phyloP scores from a whole-genome alignment of 2,329 filamentous ascomycete species.

The Fonsecaea multimorphosa region DNA sequence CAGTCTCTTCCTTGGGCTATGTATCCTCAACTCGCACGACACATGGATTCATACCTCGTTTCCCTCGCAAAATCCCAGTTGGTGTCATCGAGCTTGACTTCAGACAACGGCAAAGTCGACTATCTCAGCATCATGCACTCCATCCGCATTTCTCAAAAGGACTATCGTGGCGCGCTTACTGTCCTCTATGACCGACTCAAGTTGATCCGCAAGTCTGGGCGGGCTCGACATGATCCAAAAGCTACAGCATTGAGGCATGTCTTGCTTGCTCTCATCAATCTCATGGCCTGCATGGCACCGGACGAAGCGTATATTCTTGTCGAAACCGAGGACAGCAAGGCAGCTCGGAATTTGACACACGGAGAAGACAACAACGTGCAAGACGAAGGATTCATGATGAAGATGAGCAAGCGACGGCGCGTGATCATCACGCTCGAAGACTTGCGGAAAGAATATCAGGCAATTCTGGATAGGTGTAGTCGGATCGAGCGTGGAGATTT shows the following conservation, averaged over 20 bases:
- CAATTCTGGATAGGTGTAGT: slow-evolving; percentile 84
- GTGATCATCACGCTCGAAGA: slow-evolving; percentile 85
- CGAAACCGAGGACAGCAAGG: slow-evolving; percentile 21
- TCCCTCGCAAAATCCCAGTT: slow-evolving; percentile 72
- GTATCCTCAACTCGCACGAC: slow-evolving; percentile 70
- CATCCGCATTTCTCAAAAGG: slow-evolving; percentile 81
- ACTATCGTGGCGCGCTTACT: slow-evolving; percentile 79
- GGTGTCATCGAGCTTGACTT: slow-evolving; percentile 56
- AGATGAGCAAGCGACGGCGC: slow-evolving; percentile 52
- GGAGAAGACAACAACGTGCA: slow-evolving; percentile 23
- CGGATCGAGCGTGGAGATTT: slow-evolving; percentile 90
- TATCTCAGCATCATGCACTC: slow-evolving; percentile 91
- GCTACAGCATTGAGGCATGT: slow-evolving; percentile 67
- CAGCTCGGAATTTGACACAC: neutral
- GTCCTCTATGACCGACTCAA: slow-evolving; percentile 45
- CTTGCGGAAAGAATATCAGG: slow-evolving; percentile 85
- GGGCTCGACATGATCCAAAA: slow-evolving; percentile 50
- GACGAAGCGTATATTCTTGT: slow-evolving; percentile 78
- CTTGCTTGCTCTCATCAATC: slow-evolving; percentile 91
- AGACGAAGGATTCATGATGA: neutral
- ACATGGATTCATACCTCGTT: slow-evolving; percentile 78
- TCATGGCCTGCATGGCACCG: slow-evolving; percentile 80
- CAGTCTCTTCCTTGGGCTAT: slow-evolving; percentile 73
- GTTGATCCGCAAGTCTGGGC: slow-evolving; percentile 44
- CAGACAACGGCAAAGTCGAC: slow-evolving; percentile 55